These are phyloP conservation scores for Xylaria grammica DNA, from an alignment of 495 filamentous ascomycete genomes.

Conservation along the genomic window DNA sequence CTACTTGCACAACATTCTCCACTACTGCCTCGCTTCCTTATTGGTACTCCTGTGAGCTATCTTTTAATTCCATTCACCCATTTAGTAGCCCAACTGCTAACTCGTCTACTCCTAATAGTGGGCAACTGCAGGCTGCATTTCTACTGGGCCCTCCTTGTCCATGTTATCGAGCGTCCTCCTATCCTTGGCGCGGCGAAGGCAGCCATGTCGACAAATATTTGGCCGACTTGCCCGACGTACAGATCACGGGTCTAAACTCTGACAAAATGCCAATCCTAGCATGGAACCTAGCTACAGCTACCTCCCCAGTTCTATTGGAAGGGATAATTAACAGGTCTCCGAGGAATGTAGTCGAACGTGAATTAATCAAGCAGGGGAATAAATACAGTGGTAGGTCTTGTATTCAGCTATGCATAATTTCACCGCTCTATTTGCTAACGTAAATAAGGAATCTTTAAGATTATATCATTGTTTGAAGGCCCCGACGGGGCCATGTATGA, in stretches of 20 bases:
- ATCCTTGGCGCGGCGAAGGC: not conserved
- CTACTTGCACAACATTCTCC: too few species aligned
- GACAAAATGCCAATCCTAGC: not conserved
- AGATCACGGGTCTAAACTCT: not conserved
- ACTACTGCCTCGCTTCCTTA: too few species aligned
- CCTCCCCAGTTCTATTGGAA: not conserved
- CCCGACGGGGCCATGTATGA: too few species aligned
- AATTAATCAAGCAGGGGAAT: not conserved
- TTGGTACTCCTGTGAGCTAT: too few species aligned
- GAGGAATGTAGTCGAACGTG: not conserved
- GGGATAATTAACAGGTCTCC: not conserved
- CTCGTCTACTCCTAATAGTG: too few species aligned
- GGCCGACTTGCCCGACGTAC: not conserved
- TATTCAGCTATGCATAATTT: not conserved
- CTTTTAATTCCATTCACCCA: too few species aligned
- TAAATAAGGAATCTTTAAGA: not conserved
- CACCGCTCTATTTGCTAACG: not conserved
- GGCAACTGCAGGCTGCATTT: too few species aligned
- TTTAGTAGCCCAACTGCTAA: too few species aligned
- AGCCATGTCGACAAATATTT: not conserved
- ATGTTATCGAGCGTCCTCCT: too few species aligned
- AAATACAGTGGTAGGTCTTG: not conserved
- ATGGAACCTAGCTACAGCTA: not conserved
- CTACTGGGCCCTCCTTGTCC: too few species aligned
- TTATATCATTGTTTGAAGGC: not conserved